Conservation (phyloP, 1,284 basidiomycete genomes). For the Ceratorhiza oryzae-sativae region DNA sequence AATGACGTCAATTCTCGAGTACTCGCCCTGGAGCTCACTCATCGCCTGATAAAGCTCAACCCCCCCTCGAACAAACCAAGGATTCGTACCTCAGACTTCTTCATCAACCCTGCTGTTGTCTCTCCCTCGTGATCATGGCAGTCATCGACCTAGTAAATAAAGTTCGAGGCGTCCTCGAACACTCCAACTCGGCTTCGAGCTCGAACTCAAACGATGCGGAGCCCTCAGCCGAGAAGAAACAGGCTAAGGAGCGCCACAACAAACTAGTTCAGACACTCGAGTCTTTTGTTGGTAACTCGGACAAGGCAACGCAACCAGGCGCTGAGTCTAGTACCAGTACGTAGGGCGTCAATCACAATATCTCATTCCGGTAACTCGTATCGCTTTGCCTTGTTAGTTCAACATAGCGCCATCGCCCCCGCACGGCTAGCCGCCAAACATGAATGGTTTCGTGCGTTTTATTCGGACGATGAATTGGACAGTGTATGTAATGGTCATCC, state of each 20-base stretch:
- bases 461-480: conserved; percentile 37
- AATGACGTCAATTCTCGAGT: conserved; percentile 23
- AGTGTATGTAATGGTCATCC: conserved; percentile 22
- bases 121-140: background rate
- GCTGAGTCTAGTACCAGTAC: background rate
- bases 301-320: conserved; percentile 1
- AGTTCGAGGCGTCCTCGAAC: conserved; percentile 8
- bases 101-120: background rate
- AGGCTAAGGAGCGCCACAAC: conserved; percentile 15
- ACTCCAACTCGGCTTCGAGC: background rate
- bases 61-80: background rate
- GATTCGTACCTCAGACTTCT: background rate
- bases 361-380: background rate
- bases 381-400: background rate
- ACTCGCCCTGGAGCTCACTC: background rate
- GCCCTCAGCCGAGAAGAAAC: background rate
- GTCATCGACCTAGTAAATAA: conserved; percentile 8
- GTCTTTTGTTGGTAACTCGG: conserved; percentile 16
- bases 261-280: conserved; percentile 15
- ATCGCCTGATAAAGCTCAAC: background rate
- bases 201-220: background rate
- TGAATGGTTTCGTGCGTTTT: conserved; percentile 36
- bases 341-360: background rate
- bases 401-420: conserved; percentile 15
- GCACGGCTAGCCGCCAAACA: background rate